These are phyloP conservation scores for Spizellomyces punctatus DNA, from an alignment of 192 early-diverging fungal species.

Conservation along the genomic window DNA sequence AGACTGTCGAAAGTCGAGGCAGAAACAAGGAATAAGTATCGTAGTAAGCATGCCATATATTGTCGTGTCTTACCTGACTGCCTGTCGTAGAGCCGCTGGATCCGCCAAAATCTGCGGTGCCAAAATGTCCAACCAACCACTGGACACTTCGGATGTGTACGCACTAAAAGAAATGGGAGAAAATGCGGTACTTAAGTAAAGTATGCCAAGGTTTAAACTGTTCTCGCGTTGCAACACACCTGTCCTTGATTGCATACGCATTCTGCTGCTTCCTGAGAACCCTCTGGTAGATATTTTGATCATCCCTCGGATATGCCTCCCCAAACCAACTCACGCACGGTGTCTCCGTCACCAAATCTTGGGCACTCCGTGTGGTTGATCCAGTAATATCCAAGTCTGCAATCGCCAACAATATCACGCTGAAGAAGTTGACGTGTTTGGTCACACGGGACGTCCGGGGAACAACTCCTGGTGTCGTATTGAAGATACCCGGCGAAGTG, in stretches of 20 bases:
- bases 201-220: too few species aligned
- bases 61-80: background rate
- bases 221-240: too few species aligned
- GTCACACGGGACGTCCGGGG: conserved; percentile 12
- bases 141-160: conserved; percentile 27
- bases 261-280: background rate
- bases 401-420: conserved; percentile 15
- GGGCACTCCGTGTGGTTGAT: too few species aligned
- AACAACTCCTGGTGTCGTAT: conserved; percentile 2
- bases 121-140: conserved; percentile 39
- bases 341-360: background rate
- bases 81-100: conserved; percentile 5
- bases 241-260: conserved; percentile 36
- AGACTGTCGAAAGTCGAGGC: background rate
- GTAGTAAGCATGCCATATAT: too few species aligned
- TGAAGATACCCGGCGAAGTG: conserved; percentile 14
- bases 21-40: too few species aligned
- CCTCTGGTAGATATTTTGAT: conserved; percentile 19
- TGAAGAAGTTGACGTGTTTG: conserved; percentile 26
- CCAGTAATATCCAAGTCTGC: background rate
- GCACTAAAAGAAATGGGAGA: background rate
- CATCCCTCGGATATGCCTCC: conserved; percentile 32
- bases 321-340: conserved; percentile 52
- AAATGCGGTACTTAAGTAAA: too few species aligned
- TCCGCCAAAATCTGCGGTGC: conserved; percentile 15